Conservation (phyloP, 495 filamentous ascomycete species). For the Daldinia concentrica region DNA sequence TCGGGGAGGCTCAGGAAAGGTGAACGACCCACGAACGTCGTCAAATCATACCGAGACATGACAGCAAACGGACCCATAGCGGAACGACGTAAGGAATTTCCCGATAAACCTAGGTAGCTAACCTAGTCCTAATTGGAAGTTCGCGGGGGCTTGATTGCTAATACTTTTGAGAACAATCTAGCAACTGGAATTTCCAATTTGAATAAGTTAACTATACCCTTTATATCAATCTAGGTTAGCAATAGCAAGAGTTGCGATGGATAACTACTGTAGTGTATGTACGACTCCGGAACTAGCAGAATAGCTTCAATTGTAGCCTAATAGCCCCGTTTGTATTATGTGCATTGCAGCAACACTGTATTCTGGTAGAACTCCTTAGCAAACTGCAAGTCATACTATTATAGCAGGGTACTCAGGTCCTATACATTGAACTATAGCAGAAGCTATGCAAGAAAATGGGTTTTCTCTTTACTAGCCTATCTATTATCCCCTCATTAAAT, state of each 20-base stretch:
- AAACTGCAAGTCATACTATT: not conserved
- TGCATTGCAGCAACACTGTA: slow-evolving; percentile 1
- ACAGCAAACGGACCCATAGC: not conserved
- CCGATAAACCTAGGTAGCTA: not conserved
- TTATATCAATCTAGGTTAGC: no score
- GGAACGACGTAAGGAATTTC: not conserved
- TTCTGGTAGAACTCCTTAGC: not conserved
- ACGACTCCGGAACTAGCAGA: not conserved
- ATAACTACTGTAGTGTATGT: not conserved
- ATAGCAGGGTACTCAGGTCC: not conserved
- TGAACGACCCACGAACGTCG: slow-evolving; percentile 1
- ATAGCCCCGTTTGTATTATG: not conserved
- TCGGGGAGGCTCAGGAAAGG: not conserved
- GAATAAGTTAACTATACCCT: not conserved
- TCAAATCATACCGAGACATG: slow-evolving; percentile 8
- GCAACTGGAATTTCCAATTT: not conserved
- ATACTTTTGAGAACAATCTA: not conserved
- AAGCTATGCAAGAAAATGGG: not conserved
- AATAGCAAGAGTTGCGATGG: not conserved
- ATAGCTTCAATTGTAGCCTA: not conserved
- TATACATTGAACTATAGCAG: not conserved
- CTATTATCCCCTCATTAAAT: not conserved
- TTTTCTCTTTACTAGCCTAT: not conserved
- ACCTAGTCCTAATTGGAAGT: not conserved
- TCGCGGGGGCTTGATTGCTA: not conserved